Percentiles rank a stretch among this genome's conserved stretches.
phyloP scores from a whole-genome alignment of 257 asterid genomes.

The Leptodermis oblonga region DNA sequence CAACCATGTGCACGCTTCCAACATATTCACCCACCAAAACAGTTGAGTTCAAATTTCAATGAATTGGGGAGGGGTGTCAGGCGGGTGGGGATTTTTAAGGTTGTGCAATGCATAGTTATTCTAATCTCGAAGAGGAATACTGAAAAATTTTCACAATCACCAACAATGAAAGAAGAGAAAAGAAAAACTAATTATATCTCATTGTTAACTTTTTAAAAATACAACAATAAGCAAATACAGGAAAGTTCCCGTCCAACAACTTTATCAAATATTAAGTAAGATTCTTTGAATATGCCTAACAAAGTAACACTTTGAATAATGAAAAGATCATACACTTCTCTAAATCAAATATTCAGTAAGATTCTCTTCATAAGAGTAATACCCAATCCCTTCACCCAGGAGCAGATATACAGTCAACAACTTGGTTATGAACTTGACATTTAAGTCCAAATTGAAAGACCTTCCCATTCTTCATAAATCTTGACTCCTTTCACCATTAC shows the following conservation, averaged over 20 bases:
- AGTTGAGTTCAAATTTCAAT: too few species aligned
- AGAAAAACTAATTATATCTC: not conserved
- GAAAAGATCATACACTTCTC: not conserved
- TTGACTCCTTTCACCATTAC: not conserved
- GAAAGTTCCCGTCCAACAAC: not conserved
- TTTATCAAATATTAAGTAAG: too few species aligned
- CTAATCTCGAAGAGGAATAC: not conserved
- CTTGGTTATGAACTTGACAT: not conserved
- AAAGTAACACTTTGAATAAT: not conserved
- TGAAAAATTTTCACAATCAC: not conserved
- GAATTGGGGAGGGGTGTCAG: not conserved
- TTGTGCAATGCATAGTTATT: not conserved
- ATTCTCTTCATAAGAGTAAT: not conserved
- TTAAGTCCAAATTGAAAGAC: not conserved
- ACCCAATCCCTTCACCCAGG: not conserved
- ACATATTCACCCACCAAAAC: not conserved
- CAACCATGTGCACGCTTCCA: not conserved
- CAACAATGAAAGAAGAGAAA: too few species aligned
- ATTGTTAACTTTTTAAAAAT: not conserved
- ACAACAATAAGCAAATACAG: not conserved
- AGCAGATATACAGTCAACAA: not conserved
- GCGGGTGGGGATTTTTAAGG: not conserved
- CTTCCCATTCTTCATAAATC: not conserved
- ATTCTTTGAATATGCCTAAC: not conserved
- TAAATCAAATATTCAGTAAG: not conserved